These are phyloP conservation scores for Phytophthora constricta DNA, from an alignment of 352 stramenopile genomes.

Conservation along the genomic window DNA sequence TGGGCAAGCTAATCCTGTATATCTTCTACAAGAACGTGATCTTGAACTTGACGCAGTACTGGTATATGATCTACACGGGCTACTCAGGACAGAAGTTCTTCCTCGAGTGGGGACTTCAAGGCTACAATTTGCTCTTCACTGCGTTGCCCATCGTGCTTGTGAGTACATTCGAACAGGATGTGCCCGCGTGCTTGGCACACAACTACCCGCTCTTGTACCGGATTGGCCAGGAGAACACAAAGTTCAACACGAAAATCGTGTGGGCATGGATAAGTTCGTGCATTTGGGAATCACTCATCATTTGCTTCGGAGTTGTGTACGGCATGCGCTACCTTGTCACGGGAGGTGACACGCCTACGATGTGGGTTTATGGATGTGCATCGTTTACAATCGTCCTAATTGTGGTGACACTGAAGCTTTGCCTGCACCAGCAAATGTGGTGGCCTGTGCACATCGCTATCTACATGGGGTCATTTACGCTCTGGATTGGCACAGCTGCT, in stretches of 20 bases:
- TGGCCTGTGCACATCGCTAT: constrained; percentile 75
- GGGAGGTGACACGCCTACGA: constrained; percentile 88
- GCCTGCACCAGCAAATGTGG: constrained; percentile 88
- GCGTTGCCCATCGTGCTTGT: constrained; percentile 85
- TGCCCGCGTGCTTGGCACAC: constrained; percentile 69
- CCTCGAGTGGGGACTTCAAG: constrained; percentile 86
- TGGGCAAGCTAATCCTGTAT: constrained; percentile 93
- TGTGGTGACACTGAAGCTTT: constrained; percentile 95
- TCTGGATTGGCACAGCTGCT: constrained; percentile 77
- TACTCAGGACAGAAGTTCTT: constrained; percentile 91
- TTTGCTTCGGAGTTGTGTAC: constrained; percentile 85
- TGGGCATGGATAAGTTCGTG: constrained; percentile 85
- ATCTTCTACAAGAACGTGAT: constrained; percentile 98
- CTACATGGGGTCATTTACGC: constrained; percentile 67
- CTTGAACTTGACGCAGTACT: constrained; percentile 95
- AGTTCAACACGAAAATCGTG: constrained; percentile 89
- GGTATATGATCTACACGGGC: constrained; percentile 93
- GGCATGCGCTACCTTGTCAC: constrained; percentile 81
- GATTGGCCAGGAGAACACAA: constrained; percentile 82
- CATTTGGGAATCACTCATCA: constrained; percentile 84
- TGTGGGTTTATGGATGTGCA: constrained; percentile 94
- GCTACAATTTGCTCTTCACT: constrained; percentile 91
- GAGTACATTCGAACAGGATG: constrained; percentile 87
- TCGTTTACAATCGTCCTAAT: constrained; percentile 95
- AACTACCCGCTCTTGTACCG: constrained; percentile 84